Evolutionary conservation across 2,329 filamentous ascomycete species (phyloP).

Genomic region (Sporothrix brasiliensis): DNA sequence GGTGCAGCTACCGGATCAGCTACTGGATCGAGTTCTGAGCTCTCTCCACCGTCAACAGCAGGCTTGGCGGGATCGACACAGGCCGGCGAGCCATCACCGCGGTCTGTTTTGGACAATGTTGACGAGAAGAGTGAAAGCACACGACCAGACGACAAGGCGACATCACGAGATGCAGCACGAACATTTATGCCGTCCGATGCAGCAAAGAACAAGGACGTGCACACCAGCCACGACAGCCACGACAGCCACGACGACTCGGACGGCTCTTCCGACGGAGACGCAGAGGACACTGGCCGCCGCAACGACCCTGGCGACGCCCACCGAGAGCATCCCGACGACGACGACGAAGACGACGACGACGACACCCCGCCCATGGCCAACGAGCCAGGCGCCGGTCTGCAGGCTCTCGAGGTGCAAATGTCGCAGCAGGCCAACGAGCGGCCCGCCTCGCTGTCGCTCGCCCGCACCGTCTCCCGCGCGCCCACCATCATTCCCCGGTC

Average conservation of each 20-base stretch:
- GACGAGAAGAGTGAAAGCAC: conserved; percentile 17
- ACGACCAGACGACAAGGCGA: not conserved
- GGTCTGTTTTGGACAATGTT: not conserved
- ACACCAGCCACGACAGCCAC: not conserved
- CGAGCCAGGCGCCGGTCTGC: conserved; percentile 35
- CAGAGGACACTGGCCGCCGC: too few species aligned
- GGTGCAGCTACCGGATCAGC: not conserved
- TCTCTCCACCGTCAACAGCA: conserved; percentile 13
- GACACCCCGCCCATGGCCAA: conserved; percentile 32
- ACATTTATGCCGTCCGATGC: not conserved
- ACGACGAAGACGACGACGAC: conserved; percentile 29
- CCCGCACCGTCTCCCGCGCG: conserved; percentile 41
- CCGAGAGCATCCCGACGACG: conserved; percentile 25
- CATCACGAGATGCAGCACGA: not conserved
- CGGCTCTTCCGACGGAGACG: not conserved
- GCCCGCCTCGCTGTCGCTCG: conserved; percentile 37
- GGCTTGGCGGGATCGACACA: conserved; percentile 15
- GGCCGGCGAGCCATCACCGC: conserved; percentile 10
- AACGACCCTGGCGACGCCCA: not conserved
- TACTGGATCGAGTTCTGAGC: not conserved
- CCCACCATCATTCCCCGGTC: conserved; percentile 49
- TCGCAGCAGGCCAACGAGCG: conserved; percentile 21
- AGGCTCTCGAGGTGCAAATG: conserved; percentile 33
- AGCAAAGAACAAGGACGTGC: not conserved
- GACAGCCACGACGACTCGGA: conserved; percentile 13